Conservation (phyloP, 2,329 filamentous ascomycete genomes). For the Xenoacremonium recifei region DNA sequence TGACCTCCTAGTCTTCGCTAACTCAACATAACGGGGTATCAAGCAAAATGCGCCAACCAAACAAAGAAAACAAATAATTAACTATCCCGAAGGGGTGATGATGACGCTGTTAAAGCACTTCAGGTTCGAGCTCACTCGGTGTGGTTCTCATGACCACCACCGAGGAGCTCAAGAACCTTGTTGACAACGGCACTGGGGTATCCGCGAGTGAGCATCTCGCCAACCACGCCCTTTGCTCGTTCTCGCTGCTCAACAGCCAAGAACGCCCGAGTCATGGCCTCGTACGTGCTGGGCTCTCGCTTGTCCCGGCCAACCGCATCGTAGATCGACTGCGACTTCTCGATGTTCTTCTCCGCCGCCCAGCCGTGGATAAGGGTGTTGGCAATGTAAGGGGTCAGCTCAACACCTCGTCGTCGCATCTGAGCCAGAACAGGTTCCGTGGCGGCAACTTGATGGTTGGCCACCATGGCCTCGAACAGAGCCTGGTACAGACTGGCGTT, state of each 20-base stretch:
- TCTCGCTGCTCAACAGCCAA: slow-evolving; percentile 79
- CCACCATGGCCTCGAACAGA: slow-evolving; percentile 95
- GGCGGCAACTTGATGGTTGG: slow-evolving; percentile 80
- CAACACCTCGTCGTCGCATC: slow-evolving; percentile 73
- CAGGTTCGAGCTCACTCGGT: slow-evolving; percentile 20
- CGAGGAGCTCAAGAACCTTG: slow-evolving; percentile 90
- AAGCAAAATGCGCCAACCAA: slow-evolving; percentile 24
- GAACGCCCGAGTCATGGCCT: slow-evolving; percentile 95
- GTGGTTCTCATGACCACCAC: slow-evolving; percentile 47
- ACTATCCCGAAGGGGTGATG: too few species aligned
- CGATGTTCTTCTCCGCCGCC: slow-evolving; percentile 79
- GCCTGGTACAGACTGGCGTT: slow-evolving; percentile 93
- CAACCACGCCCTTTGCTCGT: slow-evolving; percentile 73
- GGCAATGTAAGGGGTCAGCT: slow-evolving; percentile 95
- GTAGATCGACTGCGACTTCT: slow-evolving; percentile 77
- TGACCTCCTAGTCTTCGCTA: slow-evolving; percentile 17
- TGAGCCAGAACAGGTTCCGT: slow-evolving; percentile 71
- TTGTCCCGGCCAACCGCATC: slow-evolving; percentile 72
- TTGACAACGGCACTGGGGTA: slow-evolving; percentile 90
- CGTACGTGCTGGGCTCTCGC: slow-evolving; percentile 96
- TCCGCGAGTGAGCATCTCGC: slow-evolving; percentile 86
- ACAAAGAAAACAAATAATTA: slow-evolving; percentile 19
- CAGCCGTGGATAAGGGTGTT: slow-evolving; percentile 98
- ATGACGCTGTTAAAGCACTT: too few species aligned
- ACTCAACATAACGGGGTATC: slow-evolving; percentile 28